Percentiles rank a stretch among this genome's conserved stretches.
phyloP scores from a whole-genome alignment of 306 rosid genomes.

The Cucurbita moschata region DNA sequence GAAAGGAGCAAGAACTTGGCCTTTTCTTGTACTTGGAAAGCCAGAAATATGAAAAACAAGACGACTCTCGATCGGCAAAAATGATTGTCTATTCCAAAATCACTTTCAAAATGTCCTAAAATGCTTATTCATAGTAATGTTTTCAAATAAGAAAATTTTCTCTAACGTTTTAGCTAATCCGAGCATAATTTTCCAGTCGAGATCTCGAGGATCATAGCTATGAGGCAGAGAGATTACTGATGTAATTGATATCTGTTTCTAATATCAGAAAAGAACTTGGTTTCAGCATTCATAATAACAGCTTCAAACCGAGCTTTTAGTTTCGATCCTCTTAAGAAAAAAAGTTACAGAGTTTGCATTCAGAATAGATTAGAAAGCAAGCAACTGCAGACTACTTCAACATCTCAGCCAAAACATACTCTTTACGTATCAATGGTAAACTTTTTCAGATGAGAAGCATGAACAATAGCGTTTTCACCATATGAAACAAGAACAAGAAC shows the following conservation, averaged over 20 bases:
- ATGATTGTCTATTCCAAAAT: no score
- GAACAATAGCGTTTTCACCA: neutral
- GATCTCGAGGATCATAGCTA: neutral
- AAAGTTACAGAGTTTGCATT: neutral
- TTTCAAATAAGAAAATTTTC: no score
- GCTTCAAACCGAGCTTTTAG: neutral
- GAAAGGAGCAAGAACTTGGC: neutral
- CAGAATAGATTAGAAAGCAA: neutral
- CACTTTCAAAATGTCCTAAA: no score
- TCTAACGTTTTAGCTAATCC: no score
- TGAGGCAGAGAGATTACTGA: neutral
- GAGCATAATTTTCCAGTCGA: no score
- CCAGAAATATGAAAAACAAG: neutral
- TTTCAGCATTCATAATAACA: neutral
- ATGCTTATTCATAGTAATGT: no score
- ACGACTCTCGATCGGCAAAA: no score
- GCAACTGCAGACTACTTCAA: neutral
- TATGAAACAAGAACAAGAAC: neutral
- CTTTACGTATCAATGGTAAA: neutral
- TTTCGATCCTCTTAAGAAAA: neutral
- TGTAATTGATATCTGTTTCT: neutral
- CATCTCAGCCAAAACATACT: neutral
- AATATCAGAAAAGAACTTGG: neutral
- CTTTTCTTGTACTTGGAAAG: neutral
- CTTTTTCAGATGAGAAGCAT: neutral